These are phyloP conservation scores for Xylaria castorea DNA, from an alignment of 495 filamentous ascomycete species.

Conservation along the genomic window DNA sequence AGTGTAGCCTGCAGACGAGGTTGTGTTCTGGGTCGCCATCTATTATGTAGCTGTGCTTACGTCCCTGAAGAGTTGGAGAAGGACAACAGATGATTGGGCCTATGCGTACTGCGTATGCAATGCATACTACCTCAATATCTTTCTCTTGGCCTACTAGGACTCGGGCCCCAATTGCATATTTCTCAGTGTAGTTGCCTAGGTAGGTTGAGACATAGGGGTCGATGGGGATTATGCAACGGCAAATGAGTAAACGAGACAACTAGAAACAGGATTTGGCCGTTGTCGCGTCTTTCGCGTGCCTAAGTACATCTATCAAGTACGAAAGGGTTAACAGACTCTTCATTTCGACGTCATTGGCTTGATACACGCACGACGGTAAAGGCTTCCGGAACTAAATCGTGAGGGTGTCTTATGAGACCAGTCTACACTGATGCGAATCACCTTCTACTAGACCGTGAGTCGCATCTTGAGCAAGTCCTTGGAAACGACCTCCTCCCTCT, in stretches of 20 bases:
- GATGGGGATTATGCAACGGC: background rate
- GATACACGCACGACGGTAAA: too few species aligned
- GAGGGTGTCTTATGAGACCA: too few species aligned
- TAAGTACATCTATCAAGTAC: too few species aligned
- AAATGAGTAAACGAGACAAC: background rate
- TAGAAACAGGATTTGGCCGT: background rate
- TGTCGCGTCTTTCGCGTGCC: background rate
- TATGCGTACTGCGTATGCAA: too few species aligned
- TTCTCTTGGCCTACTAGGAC: background rate
- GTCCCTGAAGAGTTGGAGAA: background rate
- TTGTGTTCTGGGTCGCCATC: background rate
- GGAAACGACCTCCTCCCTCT: conserved; percentile 52
- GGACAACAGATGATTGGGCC: background rate
- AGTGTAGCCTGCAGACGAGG: background rate
- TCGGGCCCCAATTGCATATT: background rate
- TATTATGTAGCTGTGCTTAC: conserved; percentile 7
- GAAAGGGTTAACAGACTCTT: too few species aligned
- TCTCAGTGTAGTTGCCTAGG: background rate
- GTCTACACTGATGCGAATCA: background rate
- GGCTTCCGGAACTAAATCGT: too few species aligned
- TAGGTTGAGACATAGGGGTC: background rate
- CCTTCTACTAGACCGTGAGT: conserved; percentile 34
- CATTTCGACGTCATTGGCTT: too few species aligned
- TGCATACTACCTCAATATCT: conserved; percentile 2
- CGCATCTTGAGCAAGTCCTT: conserved; percentile 53